Conservation (phyloP, 257 asterid genomes). For the Capsicum pubescens region DNA sequence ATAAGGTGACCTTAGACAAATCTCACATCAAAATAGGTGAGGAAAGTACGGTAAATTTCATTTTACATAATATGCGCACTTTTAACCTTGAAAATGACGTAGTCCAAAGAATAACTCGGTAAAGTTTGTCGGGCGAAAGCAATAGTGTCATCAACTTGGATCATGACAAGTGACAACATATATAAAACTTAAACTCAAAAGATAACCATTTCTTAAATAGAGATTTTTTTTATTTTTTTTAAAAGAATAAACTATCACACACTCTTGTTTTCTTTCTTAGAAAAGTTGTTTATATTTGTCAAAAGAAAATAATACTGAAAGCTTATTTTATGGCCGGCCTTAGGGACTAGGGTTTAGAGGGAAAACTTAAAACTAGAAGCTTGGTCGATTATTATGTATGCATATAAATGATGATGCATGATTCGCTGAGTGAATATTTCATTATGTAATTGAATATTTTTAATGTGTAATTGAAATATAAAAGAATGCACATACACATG, state of each 20-base stretch:
- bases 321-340: neutral
- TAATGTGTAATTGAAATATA: neutral
- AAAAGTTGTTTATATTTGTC: neutral
- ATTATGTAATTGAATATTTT: neutral
- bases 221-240: too few species aligned
- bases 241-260: neutral
- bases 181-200: neutral
- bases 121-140: too few species aligned
- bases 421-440: constrained; percentile 9
- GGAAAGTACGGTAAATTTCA: too few species aligned
- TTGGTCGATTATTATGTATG: neutral
- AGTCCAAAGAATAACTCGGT: too few species aligned
- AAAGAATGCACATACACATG: too few species aligned
- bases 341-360: neutral
- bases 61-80: too few species aligned
- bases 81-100: too few species aligned
- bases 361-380: neutral
- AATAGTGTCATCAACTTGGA: too few species aligned
- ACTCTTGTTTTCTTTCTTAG: neutral
- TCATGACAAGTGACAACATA: too few species aligned
- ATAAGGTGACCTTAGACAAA: too few species aligned
- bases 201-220: neutral
- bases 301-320: neutral
- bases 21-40: too few species aligned
- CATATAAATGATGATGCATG: constrained; percentile 23